Percentiles rank a stretch among this genome's conserved stretches.
Evolutionary conservation across 2,329 filamentous ascomycete genomes (phyloP).

Genomic region (Aurifilum marmelostoma): DNA sequence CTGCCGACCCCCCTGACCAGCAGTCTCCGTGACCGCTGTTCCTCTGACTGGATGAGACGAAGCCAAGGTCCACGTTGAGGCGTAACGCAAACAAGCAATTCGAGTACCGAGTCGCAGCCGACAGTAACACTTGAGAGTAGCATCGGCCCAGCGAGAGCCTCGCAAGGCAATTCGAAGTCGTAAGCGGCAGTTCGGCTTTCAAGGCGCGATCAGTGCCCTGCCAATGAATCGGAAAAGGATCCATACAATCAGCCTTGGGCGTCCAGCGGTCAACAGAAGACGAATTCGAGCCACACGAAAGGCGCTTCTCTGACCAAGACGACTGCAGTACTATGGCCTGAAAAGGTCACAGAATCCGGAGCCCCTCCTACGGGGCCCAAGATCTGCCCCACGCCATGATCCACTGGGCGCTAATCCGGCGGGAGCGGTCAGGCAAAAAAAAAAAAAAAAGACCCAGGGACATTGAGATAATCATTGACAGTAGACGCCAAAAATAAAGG

Average conservation of each 20-base stretch:
- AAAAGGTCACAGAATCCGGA: slow-evolving; percentile 10
- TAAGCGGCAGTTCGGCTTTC: background rate
- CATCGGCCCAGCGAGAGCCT: background rate
- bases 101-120: slow-evolving; percentile 11
- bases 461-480: background rate
- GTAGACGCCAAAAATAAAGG: background rate
- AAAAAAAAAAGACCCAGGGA: slow-evolving; percentile 16
- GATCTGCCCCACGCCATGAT: slow-evolving; percentile 24
- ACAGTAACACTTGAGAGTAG: background rate
- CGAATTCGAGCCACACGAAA: background rate
- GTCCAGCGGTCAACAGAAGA: slow-evolving; percentile 13
- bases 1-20: slow-evolving; percentile 21
- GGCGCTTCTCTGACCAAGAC: background rate
- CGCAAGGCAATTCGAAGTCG: background rate
- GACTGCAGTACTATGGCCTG: slow-evolving; percentile 6
- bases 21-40: slow-evolving; percentile 28
- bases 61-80: slow-evolving; percentile 23
- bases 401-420: slow-evolving; percentile 17
- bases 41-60: background rate
- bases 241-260: background rate
- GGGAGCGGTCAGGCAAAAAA: slow-evolving; percentile 30
- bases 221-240: background rate
- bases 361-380: slow-evolving; percentile 12
- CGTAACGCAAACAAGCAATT: slow-evolving; percentile 12
- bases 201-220: background rate